Conservation (phyloP, 768 basidiomycete species). For the Tricholoma saponaceum region DNA sequence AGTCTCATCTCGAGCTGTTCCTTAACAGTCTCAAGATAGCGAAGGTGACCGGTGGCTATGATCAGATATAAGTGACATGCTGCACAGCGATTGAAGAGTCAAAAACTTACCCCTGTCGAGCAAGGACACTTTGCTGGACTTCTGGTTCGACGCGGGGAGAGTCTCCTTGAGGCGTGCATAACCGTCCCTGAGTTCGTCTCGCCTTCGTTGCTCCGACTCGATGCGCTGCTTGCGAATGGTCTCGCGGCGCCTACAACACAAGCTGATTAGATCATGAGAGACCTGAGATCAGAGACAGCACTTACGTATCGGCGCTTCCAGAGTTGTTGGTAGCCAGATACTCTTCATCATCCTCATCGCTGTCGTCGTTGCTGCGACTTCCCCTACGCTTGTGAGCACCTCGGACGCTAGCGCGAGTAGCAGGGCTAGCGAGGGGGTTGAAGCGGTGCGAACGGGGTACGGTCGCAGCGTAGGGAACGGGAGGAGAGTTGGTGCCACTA, state of each 20-base stretch:
- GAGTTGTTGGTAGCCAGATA: slow-evolving; percentile 41
- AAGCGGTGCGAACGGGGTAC: slow-evolving; percentile 75
- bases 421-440: slow-evolving; percentile 65
- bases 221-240: slow-evolving; percentile 90
- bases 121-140: slow-evolving; percentile 88
- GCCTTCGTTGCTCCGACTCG: slow-evolving; percentile 88
- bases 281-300: slow-evolving; percentile 2
- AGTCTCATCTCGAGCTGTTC: slow-evolving; percentile 72
- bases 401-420: slow-evolving; percentile 51
- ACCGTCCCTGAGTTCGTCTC: slow-evolving; percentile 90
- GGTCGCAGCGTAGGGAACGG: slow-evolving; percentile 51
- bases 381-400: slow-evolving; percentile 39
- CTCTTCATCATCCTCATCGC: slow-evolving; percentile 77
- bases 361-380: slow-evolving; percentile 57
- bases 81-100: not conserved
- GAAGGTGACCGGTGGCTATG: slow-evolving; percentile 79
- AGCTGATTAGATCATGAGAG: not conserved
- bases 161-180: slow-evolving; percentile 89
- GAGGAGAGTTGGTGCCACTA: slow-evolving; percentile 53
- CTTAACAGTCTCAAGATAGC: slow-evolving; percentile 79
- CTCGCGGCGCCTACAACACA: slow-evolving; percentile 61
- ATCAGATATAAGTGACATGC: slow-evolving; percentile 10
- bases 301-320: slow-evolving; percentile 53
- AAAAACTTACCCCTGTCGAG: slow-evolving; percentile 70
- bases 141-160: slow-evolving; percentile 87